A percentile compares a stretch with the other conserved stretches of the same genome.
These are phyloP conservation scores for Eutrema salsugineum DNA, from an alignment of 441 rosid species.

Conservation along the genomic window DNA sequence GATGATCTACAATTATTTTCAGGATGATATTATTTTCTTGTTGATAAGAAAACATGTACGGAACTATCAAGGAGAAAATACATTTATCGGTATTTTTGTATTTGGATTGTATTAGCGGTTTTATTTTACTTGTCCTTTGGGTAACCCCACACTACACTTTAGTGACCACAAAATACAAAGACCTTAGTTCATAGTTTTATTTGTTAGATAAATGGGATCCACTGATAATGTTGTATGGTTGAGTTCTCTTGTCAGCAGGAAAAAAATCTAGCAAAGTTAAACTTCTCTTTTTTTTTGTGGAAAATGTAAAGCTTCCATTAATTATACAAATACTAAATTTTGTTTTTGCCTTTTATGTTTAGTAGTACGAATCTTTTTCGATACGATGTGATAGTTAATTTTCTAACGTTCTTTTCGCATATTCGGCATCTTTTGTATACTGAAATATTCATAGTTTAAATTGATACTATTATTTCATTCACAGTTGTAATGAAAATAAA, in stretches of 20 bases:
- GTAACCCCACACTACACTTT: constrained; percentile 34
- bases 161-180: constrained; percentile 34
- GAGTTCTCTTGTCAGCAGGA: constrained; percentile 23
- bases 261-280: constrained; percentile 22
- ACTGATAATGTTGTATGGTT: constrained; percentile 31
- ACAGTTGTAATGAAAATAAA: background rate
- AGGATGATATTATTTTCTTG: background rate
- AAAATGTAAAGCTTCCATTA: background rate
- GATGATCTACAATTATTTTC: background rate
- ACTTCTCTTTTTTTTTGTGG: background rate
- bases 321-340: background rate
- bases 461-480: background rate
- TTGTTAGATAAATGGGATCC: constrained; percentile 26
- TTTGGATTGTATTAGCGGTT: constrained; percentile 15
- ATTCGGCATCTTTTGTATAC: background rate
- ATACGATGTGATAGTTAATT: constrained; percentile 13
- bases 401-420: background rate
- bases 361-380: background rate
- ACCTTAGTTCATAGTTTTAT: constrained; percentile 4
- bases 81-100: constrained; percentile 16
- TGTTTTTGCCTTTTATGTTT: constrained; percentile 8
- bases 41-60: constrained; percentile 8
- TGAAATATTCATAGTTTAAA: background rate
- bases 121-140: constrained; percentile 28
- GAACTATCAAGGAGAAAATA: background rate